Percentiles rank a stretch among this genome's conserved stretches.
These are phyloP conservation scores for Aspergillus fischeri DNA, from an alignment of 2,329 filamentous ascomycete species.

Conservation along the genomic window DNA sequence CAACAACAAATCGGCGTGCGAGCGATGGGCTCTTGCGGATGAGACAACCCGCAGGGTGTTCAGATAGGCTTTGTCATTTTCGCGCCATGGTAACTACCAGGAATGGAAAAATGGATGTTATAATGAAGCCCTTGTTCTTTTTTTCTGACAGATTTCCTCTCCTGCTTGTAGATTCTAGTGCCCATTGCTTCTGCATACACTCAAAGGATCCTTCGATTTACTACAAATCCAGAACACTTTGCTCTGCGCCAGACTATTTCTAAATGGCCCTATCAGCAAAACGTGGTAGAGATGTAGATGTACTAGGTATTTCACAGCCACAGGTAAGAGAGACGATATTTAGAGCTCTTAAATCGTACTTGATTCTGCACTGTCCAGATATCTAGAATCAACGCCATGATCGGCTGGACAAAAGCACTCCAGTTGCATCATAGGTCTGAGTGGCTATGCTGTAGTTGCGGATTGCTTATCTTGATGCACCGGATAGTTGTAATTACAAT, in stretches of 20 bases:
- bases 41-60: constrained; percentile 16
- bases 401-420: background rate
- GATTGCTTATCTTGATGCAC: background rate
- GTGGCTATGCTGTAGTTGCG: no score
- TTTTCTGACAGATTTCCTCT: constrained; percentile 1
- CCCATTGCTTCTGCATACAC: background rate
- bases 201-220: background rate
- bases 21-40: constrained; percentile 21
- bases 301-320: background rate
- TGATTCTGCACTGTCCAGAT: background rate
- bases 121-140: constrained; percentile 14
- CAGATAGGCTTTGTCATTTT: constrained; percentile 20
- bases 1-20: constrained; percentile 20
- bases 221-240: background rate
- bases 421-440: background rate
- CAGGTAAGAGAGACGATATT: background rate
- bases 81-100: constrained; percentile 19
- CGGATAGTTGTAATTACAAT: constrained; percentile 1
- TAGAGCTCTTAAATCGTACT: background rate
- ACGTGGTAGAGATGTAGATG: background rate
- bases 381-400: background rate
- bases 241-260: background rate
- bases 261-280: background rate
- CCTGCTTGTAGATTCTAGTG: constrained; percentile 11
- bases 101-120: constrained; percentile 25